Evolutionary conservation across 1,284 basidiomycete species (phyloP).

Genomic region (Papiliotrema laurentii): DNA sequence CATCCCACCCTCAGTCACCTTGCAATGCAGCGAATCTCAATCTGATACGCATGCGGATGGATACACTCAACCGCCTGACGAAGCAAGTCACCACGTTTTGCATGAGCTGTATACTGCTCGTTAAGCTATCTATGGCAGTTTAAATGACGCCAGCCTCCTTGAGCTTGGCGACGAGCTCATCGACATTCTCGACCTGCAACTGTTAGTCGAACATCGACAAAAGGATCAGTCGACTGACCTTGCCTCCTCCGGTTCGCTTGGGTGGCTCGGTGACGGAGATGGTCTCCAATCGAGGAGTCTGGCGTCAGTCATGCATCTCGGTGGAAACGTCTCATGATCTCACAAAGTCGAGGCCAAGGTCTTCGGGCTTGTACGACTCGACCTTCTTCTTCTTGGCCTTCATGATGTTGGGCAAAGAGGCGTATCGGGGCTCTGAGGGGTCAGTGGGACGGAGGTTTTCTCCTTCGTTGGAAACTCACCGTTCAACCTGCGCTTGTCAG

Average conservation of each 20-base stretch:
- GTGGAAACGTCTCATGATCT: conserved; percentile 10
- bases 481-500: conserved; percentile 38
- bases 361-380: conserved; percentile 73
- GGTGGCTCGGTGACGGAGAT: conserved; percentile 89
- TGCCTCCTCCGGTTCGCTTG: conserved; percentile 84
- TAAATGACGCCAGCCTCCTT: conserved; percentile 77
- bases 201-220: conserved; percentile 1
- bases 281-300: conserved; percentile 72
- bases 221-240: conserved; percentile 55
- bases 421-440: conserved; percentile 86
- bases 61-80: no score
- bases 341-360: conserved; percentile 60
- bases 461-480: conserved; percentile 19
- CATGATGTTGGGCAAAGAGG: conserved; percentile 93
- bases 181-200: conserved; percentile 69
- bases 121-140: no score
- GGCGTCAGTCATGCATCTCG: neutral
- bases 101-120: no score
- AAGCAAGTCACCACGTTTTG: no score
- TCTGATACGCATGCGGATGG: no score
- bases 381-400: conserved; percentile 99
- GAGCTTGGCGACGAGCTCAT: conserved; percentile 84
- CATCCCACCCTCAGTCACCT: no score
- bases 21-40: no score
- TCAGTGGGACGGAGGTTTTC: conserved; percentile 28